Percentiles rank a stretch among this genome's conserved stretches.
Conservation (phyloP, 495 filamentous ascomycete genomes). For the Penicillium chermesinum region DNA sequence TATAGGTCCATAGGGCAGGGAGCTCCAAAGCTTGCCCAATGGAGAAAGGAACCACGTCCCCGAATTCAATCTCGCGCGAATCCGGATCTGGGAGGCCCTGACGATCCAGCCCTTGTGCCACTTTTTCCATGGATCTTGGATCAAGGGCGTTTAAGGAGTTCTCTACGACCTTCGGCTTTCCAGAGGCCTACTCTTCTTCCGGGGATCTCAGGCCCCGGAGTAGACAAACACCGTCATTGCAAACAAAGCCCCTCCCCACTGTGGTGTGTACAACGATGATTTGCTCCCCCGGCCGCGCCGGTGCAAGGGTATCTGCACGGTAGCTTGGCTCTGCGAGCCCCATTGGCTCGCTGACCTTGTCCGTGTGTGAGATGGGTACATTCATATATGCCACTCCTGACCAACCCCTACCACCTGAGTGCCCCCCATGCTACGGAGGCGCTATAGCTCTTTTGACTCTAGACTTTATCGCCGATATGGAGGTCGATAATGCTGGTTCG, state of each 20-base stretch:
- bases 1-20: not conserved
- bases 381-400: no score
- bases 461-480: no score
- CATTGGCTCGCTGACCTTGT: conserved; percentile 13
- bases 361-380: no score
- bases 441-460: no score
- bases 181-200: no score
- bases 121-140: no score
- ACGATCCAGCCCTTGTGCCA: not conserved
- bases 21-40: not conserved
- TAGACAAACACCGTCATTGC: conserved; percentile 20
- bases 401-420: no score
- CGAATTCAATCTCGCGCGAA: not conserved
- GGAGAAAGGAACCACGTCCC: not conserved
- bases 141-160: no score
- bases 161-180: no score
- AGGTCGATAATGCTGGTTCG: no score
- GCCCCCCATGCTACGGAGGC: no score
- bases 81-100: not conserved
- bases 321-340: conserved; percentile 18
- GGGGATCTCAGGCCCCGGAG: conserved; percentile 18
- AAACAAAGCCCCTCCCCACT: conserved; percentile 22
- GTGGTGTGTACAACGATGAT: conserved; percentile 39
- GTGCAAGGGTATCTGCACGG: conserved; percentile 21
- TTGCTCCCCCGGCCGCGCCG: conserved; percentile 24